Evolutionary conservation across 2,329 filamentous ascomycete genomes (phyloP).

Genomic region (Alternaria dauci): DNA sequence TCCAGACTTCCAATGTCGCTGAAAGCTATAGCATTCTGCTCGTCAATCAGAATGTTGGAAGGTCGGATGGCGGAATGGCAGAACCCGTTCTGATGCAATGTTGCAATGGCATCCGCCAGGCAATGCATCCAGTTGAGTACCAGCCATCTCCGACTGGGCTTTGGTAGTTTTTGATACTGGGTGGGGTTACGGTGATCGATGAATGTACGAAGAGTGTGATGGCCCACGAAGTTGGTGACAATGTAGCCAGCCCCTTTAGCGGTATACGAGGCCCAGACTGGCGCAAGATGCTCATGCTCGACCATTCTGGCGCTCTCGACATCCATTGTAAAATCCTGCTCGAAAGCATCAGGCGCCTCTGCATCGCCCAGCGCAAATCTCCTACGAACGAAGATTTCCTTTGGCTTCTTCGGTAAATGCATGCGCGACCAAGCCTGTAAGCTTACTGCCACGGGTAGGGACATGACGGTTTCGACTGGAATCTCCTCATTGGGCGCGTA

Average conservation of each 20-base stretch:
- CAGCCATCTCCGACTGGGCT: slow-evolving; percentile 66
- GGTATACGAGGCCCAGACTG: slow-evolving; percentile 75
- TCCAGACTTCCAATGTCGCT: slow-evolving; percentile 64
- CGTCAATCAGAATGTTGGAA: slow-evolving; percentile 73
- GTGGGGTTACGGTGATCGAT: slow-evolving; percentile 68
- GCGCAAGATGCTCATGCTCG: slow-evolving; percentile 74
- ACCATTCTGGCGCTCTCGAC: slow-evolving; percentile 66
- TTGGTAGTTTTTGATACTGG: slow-evolving; percentile 68
- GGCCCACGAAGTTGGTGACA: slow-evolving; percentile 71
- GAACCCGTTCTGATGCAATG: slow-evolving; percentile 69
- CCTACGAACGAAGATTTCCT: slow-evolving; percentile 65
- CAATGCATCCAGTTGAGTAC: slow-evolving; percentile 80
- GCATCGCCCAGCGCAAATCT: slow-evolving; percentile 61
- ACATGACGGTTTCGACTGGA: slow-evolving; percentile 72
- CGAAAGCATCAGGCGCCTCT: slow-evolving; percentile 42
- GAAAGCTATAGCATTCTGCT: slow-evolving; percentile 71
- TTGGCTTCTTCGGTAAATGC: slow-evolving; percentile 68
- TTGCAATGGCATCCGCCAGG: slow-evolving; percentile 72
- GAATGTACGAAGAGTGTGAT: slow-evolving; percentile 73
- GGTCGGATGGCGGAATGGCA: slow-evolving; percentile 75
- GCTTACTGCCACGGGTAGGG: slow-evolving; percentile 59
- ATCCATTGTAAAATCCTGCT: slow-evolving; percentile 66
- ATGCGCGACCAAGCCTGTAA: slow-evolving; percentile 67
- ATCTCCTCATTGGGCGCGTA: slow-evolving; percentile 74
- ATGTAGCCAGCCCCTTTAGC: slow-evolving; percentile 70